These are phyloP conservation scores for Emydomyces testavorans DNA, from an alignment of 2,329 filamentous ascomycete genomes.

Conservation along the genomic window DNA sequence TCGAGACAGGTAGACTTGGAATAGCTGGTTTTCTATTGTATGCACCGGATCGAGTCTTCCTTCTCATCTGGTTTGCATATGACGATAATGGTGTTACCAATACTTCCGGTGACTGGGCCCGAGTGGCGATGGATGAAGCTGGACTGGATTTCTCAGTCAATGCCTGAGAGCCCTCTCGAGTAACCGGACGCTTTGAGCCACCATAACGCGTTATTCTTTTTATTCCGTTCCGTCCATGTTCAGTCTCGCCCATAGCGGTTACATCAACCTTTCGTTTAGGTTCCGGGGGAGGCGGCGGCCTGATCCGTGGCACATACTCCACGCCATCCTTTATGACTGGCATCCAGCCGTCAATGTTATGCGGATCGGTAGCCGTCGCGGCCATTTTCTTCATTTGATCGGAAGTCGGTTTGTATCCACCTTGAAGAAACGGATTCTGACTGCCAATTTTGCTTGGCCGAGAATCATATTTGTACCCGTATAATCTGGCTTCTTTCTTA, in stretches of 20 bases:
- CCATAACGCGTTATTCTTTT: conserved; percentile 16
- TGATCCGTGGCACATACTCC: conserved; percentile 29
- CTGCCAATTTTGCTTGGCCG: conserved; percentile 36
- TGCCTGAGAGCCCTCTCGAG: conserved; percentile 15
- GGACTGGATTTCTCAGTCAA: conserved; percentile 13
- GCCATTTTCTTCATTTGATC: conserved; percentile 35
- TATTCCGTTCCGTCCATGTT: background rate
- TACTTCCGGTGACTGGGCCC: conserved; percentile 14
- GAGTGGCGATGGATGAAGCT: conserved; percentile 11
- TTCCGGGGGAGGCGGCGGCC: conserved; percentile 21
- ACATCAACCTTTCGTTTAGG: conserved; percentile 20
- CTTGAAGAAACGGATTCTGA: conserved; percentile 48
- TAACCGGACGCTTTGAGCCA: conserved; percentile 12
- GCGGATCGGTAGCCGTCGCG: conserved; percentile 25
- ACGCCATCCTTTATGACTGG: conserved; percentile 29
- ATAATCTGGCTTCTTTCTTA: conserved; percentile 49
- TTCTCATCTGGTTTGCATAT: conserved; percentile 24
- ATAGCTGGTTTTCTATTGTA: background rate
- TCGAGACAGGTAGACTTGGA: background rate
- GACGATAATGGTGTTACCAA: conserved; percentile 10
- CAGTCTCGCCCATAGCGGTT: conserved; percentile 8
- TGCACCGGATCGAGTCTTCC: conserved; percentile 10
- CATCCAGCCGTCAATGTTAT: conserved; percentile 35
- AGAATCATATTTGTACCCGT: conserved; percentile 48
- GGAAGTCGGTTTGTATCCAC: conserved; percentile 36